phyloP scores from a whole-genome alignment of 2,329 filamentous ascomycete species.

The Neonectria faginata region DNA sequence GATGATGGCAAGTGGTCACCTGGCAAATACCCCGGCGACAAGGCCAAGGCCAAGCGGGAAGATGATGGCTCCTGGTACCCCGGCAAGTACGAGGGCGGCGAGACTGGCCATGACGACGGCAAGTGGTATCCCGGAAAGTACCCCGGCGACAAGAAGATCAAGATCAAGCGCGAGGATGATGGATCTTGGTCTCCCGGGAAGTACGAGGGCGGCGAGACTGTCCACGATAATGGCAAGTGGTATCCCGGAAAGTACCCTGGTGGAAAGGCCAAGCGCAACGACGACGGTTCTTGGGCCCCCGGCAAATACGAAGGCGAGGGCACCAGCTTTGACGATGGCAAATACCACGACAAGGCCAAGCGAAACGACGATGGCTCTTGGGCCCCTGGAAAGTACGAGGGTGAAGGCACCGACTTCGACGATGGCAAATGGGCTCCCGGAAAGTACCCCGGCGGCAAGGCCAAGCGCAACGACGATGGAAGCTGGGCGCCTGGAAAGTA shows the following conservation, averaged over 20 bases:
- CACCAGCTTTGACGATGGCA: slow-evolving; percentile 5
- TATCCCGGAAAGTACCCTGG: neutral
- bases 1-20: slow-evolving; percentile 11
- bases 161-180: neutral
- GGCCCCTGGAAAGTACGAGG: slow-evolving; percentile 17
- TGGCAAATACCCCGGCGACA: neutral
- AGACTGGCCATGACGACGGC: slow-evolving; percentile 15
- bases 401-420: slow-evolving; percentile 6
- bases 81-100: slow-evolving; percentile 18
- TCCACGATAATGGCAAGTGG: slow-evolving; percentile 15
- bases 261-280: slow-evolving; percentile 12
- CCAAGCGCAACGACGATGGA: slow-evolving; percentile 1
- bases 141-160: neutral
- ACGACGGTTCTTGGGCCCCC: slow-evolving; percentile 12
- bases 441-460: neutral
- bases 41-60: neutral
- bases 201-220: slow-evolving; percentile 25
- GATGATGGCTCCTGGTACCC: slow-evolving; percentile 7
- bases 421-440: slow-evolving; percentile 16
- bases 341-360: neutral
- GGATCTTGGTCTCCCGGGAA: slow-evolving; percentile 19
- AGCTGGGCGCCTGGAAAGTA: slow-evolving; percentile 27
- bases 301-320: slow-evolving; percentile 19
- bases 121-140: slow-evolving; percentile 7
- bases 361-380: slow-evolving; percentile 5